phyloP scores from a whole-genome alignment of 352 stramenopile species.

The Aphanomyces cochlioides region DNA sequence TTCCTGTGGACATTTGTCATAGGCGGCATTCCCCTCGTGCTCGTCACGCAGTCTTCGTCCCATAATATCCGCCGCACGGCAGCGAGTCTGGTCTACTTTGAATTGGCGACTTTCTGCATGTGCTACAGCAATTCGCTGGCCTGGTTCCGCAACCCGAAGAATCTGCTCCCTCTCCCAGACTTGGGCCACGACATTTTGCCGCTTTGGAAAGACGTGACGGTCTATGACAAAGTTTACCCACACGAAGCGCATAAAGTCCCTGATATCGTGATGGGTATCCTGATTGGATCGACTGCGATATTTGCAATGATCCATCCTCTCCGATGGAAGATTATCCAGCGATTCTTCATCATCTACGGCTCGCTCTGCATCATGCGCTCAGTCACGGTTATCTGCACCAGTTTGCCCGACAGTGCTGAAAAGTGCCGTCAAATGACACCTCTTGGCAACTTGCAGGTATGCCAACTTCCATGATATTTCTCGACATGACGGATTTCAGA shows the following conservation, averaged over 20 bases:
- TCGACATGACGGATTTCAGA: neutral
- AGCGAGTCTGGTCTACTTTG: constrained; percentile 28
- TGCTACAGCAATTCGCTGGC: constrained; percentile 30
- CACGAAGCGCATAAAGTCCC: constrained; percentile 28
- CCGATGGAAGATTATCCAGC: constrained; percentile 30
- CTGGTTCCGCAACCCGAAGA: constrained; percentile 30
- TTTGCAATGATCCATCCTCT: constrained; percentile 23
- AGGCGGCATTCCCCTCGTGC: constrained; percentile 23
- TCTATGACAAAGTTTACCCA: constrained; percentile 27
- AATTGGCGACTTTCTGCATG: constrained; percentile 28
- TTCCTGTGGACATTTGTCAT: constrained; percentile 31
- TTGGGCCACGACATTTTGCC: constrained; percentile 29
- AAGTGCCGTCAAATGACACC: constrained; percentile 30
- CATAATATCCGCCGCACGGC: constrained; percentile 27
- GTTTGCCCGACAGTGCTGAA: constrained; percentile 27
- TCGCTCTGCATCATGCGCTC: constrained; percentile 31
- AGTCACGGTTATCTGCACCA: constrained; percentile 29
- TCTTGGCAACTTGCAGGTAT: constrained; percentile 28
- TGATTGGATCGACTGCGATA: constrained; percentile 18
- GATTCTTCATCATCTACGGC: constrained; percentile 30
- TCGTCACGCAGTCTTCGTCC: constrained; percentile 27
- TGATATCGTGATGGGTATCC: constrained; percentile 22
- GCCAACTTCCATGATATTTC: neutral
- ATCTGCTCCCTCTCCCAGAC: constrained; percentile 24
- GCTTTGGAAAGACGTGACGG: constrained; percentile 23